Base-by-base conservation (phyloP, 352 stramenopile species). In the Globisporangium irregulare region DNA sequence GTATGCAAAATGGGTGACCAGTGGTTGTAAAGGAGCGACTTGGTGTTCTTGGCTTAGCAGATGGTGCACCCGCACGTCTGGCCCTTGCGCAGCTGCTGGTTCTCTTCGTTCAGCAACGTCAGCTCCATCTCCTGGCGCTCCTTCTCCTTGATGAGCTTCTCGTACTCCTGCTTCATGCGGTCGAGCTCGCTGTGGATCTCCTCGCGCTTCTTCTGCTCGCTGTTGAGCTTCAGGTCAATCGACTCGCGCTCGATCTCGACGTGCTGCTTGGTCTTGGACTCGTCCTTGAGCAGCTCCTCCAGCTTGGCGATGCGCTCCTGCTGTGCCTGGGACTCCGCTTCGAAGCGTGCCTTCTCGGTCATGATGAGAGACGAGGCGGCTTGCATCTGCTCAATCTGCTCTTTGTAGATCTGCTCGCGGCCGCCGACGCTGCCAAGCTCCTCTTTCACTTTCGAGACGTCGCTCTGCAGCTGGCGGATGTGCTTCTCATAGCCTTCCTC, bases 401-500 rank as follows among this genome's bases (percentile, higher is more conserved):
- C 84, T 67, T 89, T 87, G 76, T 92, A 93, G 70, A 94, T 90
- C 74, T 94, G 83, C 54, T 93, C 84, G 41, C 86, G 83, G 7
- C 84, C 88, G 34, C 86, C 82, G 38, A 92, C 85, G 55, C 84
- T 93, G 41, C 86, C 88, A 14, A 96, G 80, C 48, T 92, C 81
- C 74, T 96, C 88, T 59, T 93, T 92, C 15, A 94, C 86, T 27
- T 88, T 89, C 2, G 82, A 79, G 7, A 92, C 81, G 63, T 94
- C 84, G 29, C 77, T 72, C 67, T 94, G 84, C 25, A 94, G 71
- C 56, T 73, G 77, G n/a, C 84, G 81, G 38, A 96, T 86, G 73
- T 93, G 82, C 73, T 93, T 93, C 66, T 96, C 86, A 68, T 92
- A 94, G 12, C 80, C 85, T 76, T 96, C 88, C 66, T 96, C 88